Base-by-base conservation (phyloP, 2,329 filamentous ascomycete species). In the Aphanocladium album region DNA sequence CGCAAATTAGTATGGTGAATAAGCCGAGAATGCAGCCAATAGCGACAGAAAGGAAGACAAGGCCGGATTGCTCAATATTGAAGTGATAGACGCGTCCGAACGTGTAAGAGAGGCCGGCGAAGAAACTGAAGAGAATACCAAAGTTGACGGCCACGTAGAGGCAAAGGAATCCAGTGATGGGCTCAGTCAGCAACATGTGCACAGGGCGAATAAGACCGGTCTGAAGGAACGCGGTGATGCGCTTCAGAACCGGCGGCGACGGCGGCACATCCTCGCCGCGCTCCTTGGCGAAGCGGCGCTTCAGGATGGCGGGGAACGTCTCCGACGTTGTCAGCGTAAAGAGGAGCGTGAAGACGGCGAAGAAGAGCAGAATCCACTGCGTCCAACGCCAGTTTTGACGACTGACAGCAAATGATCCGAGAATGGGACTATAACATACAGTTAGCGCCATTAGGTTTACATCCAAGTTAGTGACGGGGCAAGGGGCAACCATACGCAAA, bases 121-220 rank as follows among this genome's bases (percentile, higher is more conserved):
- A 83, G 73, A 83, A 83, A 49, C 72, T 77, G 63, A 80, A 84
- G 1, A 83, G 71, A 0, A 80, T 79, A 5, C 77, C 81, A 59
- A 83, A 84, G 57, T 79, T 76, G 65, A 77, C 79, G 0, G 80
- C 72, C 0, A 79, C 74, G 64, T 83, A 84, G 0, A 84, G 66
- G 46, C 76, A 79, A 41, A 79, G 70, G 59, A 86, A 83, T 12
- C 80, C 79, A 2, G 88, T 81, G 41, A 89, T 86, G 2, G 86
- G 85, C 65, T 89, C 86, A 1, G 80, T 79, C 45, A 85, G 67
- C 8, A 89, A 75, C 77, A 89, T 85, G 49, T 79, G 77, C 0
- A 86, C 19, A 0, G 84, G 84, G 12, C 83, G 75, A 17, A 82
- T 62, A 1, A 83, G 68, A 1, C 78, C 76, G 1, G 77, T 70